Percentiles rank a stretch among this genome's conserved stretches.
phyloP scores from a whole-genome alignment of 1,139 yeast genomes.

The Geotrichum phurueaensis region DNA sequence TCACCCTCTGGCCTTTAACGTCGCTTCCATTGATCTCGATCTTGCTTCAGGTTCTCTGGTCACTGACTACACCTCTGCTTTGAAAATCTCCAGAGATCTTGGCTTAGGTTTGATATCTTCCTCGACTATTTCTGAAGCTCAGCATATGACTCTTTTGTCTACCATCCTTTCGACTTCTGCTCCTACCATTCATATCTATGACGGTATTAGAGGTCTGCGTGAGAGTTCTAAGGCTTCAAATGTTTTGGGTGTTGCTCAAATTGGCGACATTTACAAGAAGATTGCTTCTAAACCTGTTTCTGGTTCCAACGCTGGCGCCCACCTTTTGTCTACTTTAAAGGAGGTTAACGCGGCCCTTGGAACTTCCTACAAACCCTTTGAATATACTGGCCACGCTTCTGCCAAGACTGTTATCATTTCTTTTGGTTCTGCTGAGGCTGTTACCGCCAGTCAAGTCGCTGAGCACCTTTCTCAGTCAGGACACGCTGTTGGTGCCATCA shows the following conservation, averaged over 20 bases:
- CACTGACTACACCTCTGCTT: conserved; percentile 62
- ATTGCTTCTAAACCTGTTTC: conserved; percentile 27
- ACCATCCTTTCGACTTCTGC: conserved; percentile 55
- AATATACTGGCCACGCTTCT: conserved; percentile 55
- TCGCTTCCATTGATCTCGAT: conserved; percentile 70
- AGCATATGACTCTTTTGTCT: conserved; percentile 61
- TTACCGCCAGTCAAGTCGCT: conserved; percentile 44
- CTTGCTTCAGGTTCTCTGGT: conserved; percentile 46
- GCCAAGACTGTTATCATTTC: conserved; percentile 71
- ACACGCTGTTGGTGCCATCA: conserved; percentile 54
- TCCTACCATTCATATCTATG: conserved; percentile 68
- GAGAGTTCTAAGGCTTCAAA: conserved; percentile 47
- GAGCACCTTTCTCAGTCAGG: conserved; percentile 32
- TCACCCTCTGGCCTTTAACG: conserved; percentile 52
- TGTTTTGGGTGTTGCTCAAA: conserved; percentile 43
- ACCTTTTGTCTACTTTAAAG: conserved; percentile 13
- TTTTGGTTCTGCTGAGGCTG: conserved; percentile 66
- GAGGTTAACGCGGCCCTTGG: conserved; percentile 49
- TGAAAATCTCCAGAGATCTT: conserved; percentile 57
- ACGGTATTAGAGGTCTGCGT: conserved; percentile 66
- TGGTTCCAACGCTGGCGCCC: conserved; percentile 8
- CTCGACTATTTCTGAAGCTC: conserved; percentile 43
- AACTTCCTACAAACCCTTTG: conserved; percentile 58
- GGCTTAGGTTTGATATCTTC: conserved; percentile 73
- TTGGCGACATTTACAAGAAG: conserved; percentile 42